Evolutionary conservation across 1,139 yeast genomes (phyloP).

Genomic region (Meyerozyma elateridarum): DNA sequence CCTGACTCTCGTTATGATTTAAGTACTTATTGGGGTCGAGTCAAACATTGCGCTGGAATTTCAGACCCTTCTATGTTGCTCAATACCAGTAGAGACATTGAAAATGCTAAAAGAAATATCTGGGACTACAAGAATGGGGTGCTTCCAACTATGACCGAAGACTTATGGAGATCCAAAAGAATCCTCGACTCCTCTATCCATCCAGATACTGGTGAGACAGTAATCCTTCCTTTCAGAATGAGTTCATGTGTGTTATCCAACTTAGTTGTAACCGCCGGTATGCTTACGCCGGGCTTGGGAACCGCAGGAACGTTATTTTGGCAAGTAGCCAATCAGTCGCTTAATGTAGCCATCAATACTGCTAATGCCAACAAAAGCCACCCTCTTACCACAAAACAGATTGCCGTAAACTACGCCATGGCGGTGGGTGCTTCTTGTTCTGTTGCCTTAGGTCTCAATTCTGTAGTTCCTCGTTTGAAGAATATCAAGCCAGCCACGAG

Average conservation of each 20-base stretch:
- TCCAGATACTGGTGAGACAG: slow-evolving; percentile 95
- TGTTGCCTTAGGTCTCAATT: slow-evolving; percentile 88
- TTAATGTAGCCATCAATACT: slow-evolving; percentile 93
- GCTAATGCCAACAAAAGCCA: slow-evolving; percentile 95
- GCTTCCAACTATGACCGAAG: slow-evolving; percentile 61
- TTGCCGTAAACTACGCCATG: slow-evolving; percentile 70
- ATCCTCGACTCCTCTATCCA: slow-evolving; percentile 84
- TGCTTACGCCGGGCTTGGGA: slow-evolving; percentile 92
- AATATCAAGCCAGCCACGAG: slow-evolving; percentile 63
- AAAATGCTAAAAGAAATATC: slow-evolving; percentile 57
- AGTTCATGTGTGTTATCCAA: slow-evolving; percentile 91
- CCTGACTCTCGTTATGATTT: slow-evolving; percentile 80
- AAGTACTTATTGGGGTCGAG: slow-evolving; percentile 86
- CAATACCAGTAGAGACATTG: slow-evolving; percentile 61
- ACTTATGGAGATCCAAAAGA: slow-evolving; percentile 85
- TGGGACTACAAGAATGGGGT: slow-evolving; percentile 73
- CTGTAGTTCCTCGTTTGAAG: slow-evolving; percentile 77
- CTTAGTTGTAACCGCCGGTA: slow-evolving; percentile 92
- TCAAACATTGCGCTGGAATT: slow-evolving; percentile 86
- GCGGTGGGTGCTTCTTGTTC: slow-evolving; percentile 95
- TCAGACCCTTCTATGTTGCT: slow-evolving; percentile 90
- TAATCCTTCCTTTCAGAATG: slow-evolving; percentile 91
- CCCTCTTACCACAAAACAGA: slow-evolving; percentile 75
- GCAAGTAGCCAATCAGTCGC: slow-evolving; percentile 96
- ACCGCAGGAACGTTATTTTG: slow-evolving; percentile 89